phyloP scores from a whole-genome alignment of 306 rosid genomes.

The Sophora flavescens region DNA sequence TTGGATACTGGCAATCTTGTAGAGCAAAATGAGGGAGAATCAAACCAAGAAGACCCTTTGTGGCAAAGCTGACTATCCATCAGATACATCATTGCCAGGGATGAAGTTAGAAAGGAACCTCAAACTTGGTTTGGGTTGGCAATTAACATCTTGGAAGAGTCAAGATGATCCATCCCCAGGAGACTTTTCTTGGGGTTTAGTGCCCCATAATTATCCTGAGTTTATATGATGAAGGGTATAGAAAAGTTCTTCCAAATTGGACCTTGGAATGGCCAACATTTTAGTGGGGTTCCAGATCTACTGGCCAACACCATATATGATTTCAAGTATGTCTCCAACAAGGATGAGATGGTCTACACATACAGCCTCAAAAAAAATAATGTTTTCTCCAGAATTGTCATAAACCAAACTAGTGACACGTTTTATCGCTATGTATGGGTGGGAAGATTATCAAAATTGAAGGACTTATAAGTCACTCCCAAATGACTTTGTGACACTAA shows the following conservation, averaged over 20 bases:
- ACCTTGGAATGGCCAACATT: constrained; percentile 42
- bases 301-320: not conserved
- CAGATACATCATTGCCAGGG: constrained; percentile 54
- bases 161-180: constrained; percentile 57
- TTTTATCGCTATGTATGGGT: constrained; percentile 22
- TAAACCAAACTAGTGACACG: constrained; percentile 33
- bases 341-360: constrained; percentile 16
- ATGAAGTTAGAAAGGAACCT: constrained; percentile 64
- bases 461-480: not conserved
- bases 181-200: not conserved
- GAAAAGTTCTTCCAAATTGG: not conserved
- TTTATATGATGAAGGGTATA: constrained; percentile 23
- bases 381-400: not conserved
- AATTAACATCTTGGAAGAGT: constrained; percentile 54
- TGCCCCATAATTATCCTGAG: constrained; percentile 31
- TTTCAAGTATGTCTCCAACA: not conserved
- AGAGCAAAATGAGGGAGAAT: not conserved
- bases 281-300: constrained; percentile 11
- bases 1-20: constrained; percentile 51
- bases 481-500: constrained; percentile 34
- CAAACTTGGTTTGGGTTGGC: constrained; percentile 36
- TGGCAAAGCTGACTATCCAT: constrained; percentile 72
- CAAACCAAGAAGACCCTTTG: not conserved
- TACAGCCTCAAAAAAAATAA: not conserved
- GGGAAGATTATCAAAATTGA: constrained; percentile 19